Evolutionary conservation across 495 filamentous ascomycete species (phyloP).

Genomic region (Emericellopsis terricola): DNA sequence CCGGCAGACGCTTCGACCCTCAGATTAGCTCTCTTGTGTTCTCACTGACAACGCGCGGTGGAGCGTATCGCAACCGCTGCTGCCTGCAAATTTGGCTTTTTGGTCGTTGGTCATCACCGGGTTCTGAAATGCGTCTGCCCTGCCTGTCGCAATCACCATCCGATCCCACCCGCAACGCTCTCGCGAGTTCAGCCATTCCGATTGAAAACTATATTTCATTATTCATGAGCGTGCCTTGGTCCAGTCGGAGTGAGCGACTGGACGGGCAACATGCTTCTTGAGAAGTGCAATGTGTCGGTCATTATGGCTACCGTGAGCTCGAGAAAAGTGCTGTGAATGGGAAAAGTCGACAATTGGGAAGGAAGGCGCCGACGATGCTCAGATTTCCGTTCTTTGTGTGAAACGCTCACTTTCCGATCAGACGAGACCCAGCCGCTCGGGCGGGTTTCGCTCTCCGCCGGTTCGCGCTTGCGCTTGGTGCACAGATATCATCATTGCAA

Average conservation of each 20-base stretch:
- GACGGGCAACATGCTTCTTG: too few species aligned
- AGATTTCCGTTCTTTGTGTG: conserved; percentile 24
- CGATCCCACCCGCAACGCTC: neutral
- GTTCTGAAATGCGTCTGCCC: conserved; percentile 7
- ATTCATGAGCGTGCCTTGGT: too few species aligned
- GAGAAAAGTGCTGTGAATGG: neutral
- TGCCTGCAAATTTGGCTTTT: conserved; percentile 49
- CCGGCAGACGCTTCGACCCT: too few species aligned
- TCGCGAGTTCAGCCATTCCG: conserved; percentile 15
- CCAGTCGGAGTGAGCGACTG: too few species aligned
- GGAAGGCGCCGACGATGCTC: conserved; percentile 10
- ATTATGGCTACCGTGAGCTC: conserved; percentile 6
- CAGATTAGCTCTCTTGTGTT: conserved; percentile 46
- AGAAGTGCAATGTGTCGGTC: conserved; percentile 14
- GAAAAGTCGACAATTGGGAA: neutral
- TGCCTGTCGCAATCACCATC: too few species aligned
- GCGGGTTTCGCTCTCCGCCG: too few species aligned
- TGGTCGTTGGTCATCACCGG: conserved; percentile 40
- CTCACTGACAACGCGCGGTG: conserved; percentile 30
- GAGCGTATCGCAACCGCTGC: conserved; percentile 12
- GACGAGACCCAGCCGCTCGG: too few species aligned
- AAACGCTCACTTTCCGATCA: neutral
- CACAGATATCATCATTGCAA: neutral
- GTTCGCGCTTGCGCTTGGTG: too few species aligned
- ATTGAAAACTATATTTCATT: conserved; percentile 43